Conservation (phyloP, 129 eudicot species). For the Ambrosia trifida region DNA sequence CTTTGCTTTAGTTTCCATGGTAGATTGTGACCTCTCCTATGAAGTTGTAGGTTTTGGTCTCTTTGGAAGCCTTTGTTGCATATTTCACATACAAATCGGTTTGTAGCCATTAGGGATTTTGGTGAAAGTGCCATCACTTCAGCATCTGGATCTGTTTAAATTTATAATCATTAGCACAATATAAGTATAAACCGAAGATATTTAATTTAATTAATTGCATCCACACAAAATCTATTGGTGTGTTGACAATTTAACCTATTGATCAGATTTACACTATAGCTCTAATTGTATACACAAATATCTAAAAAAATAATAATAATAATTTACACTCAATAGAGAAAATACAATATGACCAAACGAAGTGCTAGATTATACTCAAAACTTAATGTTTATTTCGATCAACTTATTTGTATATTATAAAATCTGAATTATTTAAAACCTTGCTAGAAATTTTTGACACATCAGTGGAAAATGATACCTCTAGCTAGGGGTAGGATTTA, state of each 20-base stretch:
- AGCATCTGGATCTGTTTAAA: slow-evolving; percentile 87
- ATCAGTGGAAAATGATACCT: neutral
- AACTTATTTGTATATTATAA: neutral
- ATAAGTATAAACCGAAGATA: neutral
- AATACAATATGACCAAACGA: neutral
- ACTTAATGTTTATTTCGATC: neutral
- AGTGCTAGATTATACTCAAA: slow-evolving; percentile 9
- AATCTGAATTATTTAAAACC: slow-evolving; percentile 6
- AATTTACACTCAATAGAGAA: slow-evolving; percentile 15
- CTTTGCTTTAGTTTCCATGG: slow-evolving; percentile 96
- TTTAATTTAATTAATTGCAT: neutral
- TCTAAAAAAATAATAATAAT: neutral
- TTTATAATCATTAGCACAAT: neutral
- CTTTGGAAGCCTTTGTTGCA: slow-evolving; percentile 96
- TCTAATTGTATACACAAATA: neutral
- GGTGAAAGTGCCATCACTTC: slow-evolving; percentile 96
- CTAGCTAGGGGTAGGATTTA: slow-evolving; percentile 1
- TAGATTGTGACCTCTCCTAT: slow-evolving; percentile 88
- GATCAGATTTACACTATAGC: neutral
- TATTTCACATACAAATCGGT: slow-evolving; percentile 84
- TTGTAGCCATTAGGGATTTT: slow-evolving; percentile 93
- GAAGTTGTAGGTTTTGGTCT: slow-evolving; percentile 93
- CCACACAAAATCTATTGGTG: neutral
- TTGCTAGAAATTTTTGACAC: neutral
- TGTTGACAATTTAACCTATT: slow-evolving; percentile 5